These are phyloP conservation scores for Phalaenopsis equestris DNA, from an alignment of 106 monocot genomes.

Conservation along the genomic window DNA sequence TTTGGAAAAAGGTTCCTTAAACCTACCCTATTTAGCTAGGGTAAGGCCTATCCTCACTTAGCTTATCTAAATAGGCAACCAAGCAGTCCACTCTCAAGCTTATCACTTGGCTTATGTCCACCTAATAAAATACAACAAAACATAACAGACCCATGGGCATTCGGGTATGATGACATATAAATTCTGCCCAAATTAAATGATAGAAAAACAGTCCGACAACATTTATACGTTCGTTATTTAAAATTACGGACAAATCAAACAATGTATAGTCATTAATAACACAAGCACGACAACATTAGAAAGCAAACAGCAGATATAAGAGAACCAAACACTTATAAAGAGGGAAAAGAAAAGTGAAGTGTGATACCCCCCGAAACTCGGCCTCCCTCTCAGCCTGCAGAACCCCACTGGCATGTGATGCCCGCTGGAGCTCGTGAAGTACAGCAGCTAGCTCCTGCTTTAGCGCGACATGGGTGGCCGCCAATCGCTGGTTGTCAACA, in stretches of 20 bases:
- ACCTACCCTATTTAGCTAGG: no score
- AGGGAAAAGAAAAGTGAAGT: background rate
- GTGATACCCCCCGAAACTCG: slow-evolving; percentile 39
- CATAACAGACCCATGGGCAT: background rate
- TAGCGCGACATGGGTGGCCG: slow-evolving; percentile 90
- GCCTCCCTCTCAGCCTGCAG: slow-evolving; percentile 35
- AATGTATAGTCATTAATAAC: background rate
- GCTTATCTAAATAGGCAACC: background rate
- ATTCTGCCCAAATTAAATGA: background rate
- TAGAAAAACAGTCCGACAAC: background rate
- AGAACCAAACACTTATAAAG: background rate
- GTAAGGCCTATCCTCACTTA: no score
- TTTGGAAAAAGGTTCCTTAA: no score
- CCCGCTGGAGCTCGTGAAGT: slow-evolving; percentile 50
- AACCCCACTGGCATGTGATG: slow-evolving; percentile 12
- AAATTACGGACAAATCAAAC: background rate
- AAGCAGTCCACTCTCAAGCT: no score
- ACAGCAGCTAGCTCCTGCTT: slow-evolving; percentile 63
- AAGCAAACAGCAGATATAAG: background rate
- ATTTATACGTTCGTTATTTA: background rate
- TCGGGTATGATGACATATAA: background rate
- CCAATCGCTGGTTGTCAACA: slow-evolving; percentile 78
- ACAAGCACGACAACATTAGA: background rate
- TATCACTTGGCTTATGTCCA: background rate
- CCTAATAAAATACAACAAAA: background rate